Evolutionary conservation across 2,329 filamentous ascomycete species (phyloP).

Genomic region (Neopestalotiopsis sp.): DNA sequence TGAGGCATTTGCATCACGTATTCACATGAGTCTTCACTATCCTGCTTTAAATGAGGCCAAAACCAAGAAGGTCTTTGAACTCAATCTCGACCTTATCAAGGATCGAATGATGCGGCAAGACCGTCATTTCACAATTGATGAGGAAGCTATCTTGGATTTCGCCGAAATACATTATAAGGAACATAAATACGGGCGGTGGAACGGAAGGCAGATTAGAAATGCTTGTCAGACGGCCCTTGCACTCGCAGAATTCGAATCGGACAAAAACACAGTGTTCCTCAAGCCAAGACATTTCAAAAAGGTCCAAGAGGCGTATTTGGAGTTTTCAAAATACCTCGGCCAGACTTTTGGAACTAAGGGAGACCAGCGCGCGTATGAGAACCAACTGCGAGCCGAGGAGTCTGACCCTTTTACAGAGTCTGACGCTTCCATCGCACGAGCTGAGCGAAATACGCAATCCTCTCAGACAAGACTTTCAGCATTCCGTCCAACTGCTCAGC

Average conservation of each 20-base stretch:
- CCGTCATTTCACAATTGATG: too few relatives aligned
- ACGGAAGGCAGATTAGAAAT: background rate
- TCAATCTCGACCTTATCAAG: background rate
- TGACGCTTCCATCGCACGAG: background rate
- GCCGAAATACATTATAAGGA: background rate
- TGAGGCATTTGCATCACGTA: background rate
- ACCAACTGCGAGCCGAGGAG: background rate
- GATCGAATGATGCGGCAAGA: background rate
- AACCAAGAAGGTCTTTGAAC: background rate
- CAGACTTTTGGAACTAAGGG: background rate
- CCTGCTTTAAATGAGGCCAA: background rate
- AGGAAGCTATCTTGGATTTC: background rate
- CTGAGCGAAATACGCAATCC: background rate
- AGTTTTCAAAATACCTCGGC: background rate
- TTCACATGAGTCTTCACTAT: background rate
- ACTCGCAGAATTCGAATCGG: slow-evolving; percentile 23
- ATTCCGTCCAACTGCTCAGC: background rate
- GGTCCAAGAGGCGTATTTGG: background rate
- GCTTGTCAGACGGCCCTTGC: background rate
- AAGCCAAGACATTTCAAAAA: background rate
- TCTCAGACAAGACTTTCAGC: background rate
- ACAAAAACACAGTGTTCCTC: slow-evolving; percentile 20
- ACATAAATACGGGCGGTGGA: background rate
- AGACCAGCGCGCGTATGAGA: background rate
- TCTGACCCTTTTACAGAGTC: background rate